Percentiles rank a stretch among this genome's conserved stretches.
These are phyloP conservation scores for Talaromyces trachyspermus DNA, from an alignment of 495 filamentous ascomycete genomes.

Conservation along the genomic window DNA sequence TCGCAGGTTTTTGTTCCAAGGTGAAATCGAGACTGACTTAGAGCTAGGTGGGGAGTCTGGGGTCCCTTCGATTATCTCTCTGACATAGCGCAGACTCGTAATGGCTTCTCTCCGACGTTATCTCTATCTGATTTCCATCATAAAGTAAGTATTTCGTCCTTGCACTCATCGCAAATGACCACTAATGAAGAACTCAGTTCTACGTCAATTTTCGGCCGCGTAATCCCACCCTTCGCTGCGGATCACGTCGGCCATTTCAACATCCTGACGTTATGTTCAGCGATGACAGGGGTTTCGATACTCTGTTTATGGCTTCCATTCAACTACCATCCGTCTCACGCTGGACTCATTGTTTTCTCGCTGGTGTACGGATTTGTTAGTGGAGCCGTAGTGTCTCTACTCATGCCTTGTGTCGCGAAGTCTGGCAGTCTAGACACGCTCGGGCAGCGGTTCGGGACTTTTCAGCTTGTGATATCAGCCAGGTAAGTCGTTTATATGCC, in stretches of 20 bases:
- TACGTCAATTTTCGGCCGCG: slow-evolving; percentile 31
- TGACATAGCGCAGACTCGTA: slow-evolving; percentile 15
- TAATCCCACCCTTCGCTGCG: slow-evolving; percentile 22
- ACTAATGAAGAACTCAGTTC: slow-evolving; percentile 15
- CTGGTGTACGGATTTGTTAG: slow-evolving; percentile 30
- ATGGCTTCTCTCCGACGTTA: slow-evolving; percentile 17
- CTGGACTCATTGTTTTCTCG: slow-evolving; percentile 24
- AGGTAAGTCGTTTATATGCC: slow-evolving; percentile 12
- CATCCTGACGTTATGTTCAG: slow-evolving; percentile 12
- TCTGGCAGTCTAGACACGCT: slow-evolving; percentile 15
- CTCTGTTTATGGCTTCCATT: slow-evolving; percentile 19
- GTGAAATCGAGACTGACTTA: no score
- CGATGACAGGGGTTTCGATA: slow-evolving; percentile 14
- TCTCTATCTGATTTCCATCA: slow-evolving; percentile 26
- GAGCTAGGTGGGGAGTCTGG: slow-evolving; percentile 29
- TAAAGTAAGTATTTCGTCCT: slow-evolving; percentile 12
- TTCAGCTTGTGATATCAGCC: slow-evolving; percentile 21
- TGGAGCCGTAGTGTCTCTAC: slow-evolving; percentile 24
- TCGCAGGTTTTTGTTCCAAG: no score
- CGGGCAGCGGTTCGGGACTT: slow-evolving; percentile 23
- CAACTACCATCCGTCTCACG: slow-evolving; percentile 16
- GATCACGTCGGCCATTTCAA: slow-evolving; percentile 27
- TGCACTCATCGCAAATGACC: slow-evolving; percentile 3
- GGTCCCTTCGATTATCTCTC: slow-evolving; percentile 24
- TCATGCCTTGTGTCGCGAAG: slow-evolving; percentile 30